A percentile compares a stretch with the other conserved stretches of the same genome.
phyloP scores from a whole-genome alignment of 192 early-diverging fungal genomes.

The Dissophora globulifera region DNA sequence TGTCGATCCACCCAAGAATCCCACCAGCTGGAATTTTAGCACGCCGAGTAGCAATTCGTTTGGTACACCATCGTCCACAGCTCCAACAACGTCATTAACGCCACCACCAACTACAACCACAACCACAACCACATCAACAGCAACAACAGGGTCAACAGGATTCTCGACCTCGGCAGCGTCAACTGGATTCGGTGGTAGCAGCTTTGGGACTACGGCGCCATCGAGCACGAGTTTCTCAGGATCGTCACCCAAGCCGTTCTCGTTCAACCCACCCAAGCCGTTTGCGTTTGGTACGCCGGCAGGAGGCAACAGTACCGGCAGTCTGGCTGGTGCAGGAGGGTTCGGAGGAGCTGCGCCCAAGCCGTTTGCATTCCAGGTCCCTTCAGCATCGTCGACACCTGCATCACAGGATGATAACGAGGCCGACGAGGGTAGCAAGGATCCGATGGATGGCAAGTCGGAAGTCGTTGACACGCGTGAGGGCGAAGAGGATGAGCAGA shows the following conservation, averaged over 20 bases:
- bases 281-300: not conserved
- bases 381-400: not conserved
- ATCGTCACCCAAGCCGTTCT: conserved; percentile 5
- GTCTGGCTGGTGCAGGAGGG: no score
- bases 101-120: not conserved
- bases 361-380: conserved; percentile 22
- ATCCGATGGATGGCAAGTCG: conserved; percentile 15
- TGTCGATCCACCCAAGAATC: conserved; percentile 33
- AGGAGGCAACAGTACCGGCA: not conserved
- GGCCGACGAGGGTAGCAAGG: conserved; percentile 1
- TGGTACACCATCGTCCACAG: not conserved
- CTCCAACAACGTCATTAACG: not conserved
- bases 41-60: not conserved
- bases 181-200: not conserved
- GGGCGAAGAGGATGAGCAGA: conserved; percentile 26
- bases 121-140: not conserved
- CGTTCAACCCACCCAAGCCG: not conserved
- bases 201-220: not conserved
- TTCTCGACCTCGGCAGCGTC: not conserved
- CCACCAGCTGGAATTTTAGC: conserved; percentile 17
- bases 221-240: no score
- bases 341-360: conserved; percentile 14
- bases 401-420: not conserved
- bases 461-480: conserved; percentile 16
- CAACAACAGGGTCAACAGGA: not conserved